Evolutionary conservation across 169 alveolate species (phyloP).

Genomic region (Blepharisma undulans): DNA sequence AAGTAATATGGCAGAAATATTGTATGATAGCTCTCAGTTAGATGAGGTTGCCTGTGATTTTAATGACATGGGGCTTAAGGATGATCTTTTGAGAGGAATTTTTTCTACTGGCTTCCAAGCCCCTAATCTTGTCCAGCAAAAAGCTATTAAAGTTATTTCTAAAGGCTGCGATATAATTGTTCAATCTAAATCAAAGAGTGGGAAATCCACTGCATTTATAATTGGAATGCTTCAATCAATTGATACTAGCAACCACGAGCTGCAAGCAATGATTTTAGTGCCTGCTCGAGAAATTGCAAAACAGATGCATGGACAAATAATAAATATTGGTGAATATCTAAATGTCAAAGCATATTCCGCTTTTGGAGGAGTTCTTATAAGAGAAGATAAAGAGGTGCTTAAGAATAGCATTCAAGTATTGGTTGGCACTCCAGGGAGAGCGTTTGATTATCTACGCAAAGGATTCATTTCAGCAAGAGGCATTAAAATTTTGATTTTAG

Average conservation of each 20-base stretch:
- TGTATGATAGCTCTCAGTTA: no score
- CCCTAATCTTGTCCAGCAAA: conserved; percentile 98
- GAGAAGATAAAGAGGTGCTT: conserved; percentile 95
- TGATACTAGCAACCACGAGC: conserved; percentile 74
- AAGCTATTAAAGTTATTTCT: conserved; percentile 98
- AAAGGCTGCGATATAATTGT: conserved; percentile 98
- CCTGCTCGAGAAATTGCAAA: conserved; percentile 99
- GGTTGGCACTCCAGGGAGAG: conserved; percentile 99
- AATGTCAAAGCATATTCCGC: conserved; percentile 94
- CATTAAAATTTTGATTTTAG: conserved; percentile 94
- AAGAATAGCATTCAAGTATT: conserved; percentile 98
- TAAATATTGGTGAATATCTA: conserved; percentile 98
- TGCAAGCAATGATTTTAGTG: conserved; percentile 88
- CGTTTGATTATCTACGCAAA: conserved; percentile 95
- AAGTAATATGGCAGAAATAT: no score
- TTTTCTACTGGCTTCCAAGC: conserved; percentile 98
- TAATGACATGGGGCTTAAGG: conserved; percentile 94
- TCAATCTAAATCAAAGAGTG: conserved; percentile 99
- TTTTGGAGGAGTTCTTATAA: conserved; percentile 97
- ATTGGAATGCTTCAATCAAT: conserved; percentile 94
- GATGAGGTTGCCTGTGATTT: no score
- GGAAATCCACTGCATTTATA: conserved; percentile 98
- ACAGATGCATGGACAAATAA: conserved; percentile 95
- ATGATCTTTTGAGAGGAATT: conserved; percentile 95
- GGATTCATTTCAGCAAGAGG: conserved; percentile 91